Evolutionary conservation across 2,329 filamentous ascomycete genomes (phyloP), one percentile per base, ranked within the genome.

Genomic region (Macrophomina phaseolina): DNA sequence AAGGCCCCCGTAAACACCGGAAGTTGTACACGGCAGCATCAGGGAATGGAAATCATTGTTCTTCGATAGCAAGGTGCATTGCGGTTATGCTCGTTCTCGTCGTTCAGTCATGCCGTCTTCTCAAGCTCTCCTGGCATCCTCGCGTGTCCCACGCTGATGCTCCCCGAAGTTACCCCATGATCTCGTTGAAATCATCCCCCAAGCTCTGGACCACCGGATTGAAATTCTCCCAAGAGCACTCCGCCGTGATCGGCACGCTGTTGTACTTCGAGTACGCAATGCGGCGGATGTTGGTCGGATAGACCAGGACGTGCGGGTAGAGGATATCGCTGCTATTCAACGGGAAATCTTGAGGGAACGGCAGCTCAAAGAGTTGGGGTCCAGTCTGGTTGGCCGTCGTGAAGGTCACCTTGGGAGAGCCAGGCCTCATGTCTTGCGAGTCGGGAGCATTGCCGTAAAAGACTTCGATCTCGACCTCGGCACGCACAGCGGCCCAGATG

Each of bases 401-500:
- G 49, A 67, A 63, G 7, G 28, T 67, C 9, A 67, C 36, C 40
- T 42, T 53, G 30, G 65, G 65, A 12, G 65, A 62, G 36, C 56
- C 56, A 9, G 56, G 40, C 8, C 65, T 46, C 28, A 48, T 48
- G 28, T 28, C 36, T 6, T 51, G 63, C 16, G 63, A 55, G 16
- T 55, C 18, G 6, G 56, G 48, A 11, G 45, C 32, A 42, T 45
- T 66, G 28, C 65, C 65, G 23, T 52, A 67, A 18, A 42, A 67
- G 6, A 67, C 49, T 30, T 67, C 56, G 46, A 67, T 42, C 28
- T 58, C 48, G 42, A 62, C 48, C 9, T 70, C 63, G 16, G 73
- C 67, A 36, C 70, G 72, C 58, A 78, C 75, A 5, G 77, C 69
- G 8, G 76, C 77, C 76, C 76, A 79, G 3, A 76, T 75, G 67